Evolutionary conservation across 2,329 filamentous ascomycete genomes (phyloP).

Genomic region (Aspergillus sp.): DNA sequence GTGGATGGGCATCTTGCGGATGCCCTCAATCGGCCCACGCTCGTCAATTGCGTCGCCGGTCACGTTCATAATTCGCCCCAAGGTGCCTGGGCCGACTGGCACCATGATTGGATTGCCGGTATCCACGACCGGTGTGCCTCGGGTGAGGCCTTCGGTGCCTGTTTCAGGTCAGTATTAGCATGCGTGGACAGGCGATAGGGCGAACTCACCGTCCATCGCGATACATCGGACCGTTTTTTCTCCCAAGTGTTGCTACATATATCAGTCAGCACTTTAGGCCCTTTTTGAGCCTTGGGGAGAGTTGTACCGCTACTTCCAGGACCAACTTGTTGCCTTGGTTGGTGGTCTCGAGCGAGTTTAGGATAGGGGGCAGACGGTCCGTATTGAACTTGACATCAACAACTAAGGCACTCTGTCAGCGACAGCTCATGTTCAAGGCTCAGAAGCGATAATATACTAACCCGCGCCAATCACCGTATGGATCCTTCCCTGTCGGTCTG

Average conservation of each 20-base stretch:
- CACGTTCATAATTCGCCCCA: conserved; percentile 99
- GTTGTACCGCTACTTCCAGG: not conserved
- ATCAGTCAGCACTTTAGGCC: not conserved
- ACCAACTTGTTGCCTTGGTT: not conserved
- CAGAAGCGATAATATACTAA: not conserved
- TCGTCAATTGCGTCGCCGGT: conserved; percentile 99
- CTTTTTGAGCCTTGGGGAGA: not conserved
- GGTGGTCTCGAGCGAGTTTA: not conserved
- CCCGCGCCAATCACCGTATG: not conserved
- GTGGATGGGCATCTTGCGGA: conserved; percentile 88
- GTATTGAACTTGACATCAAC: not conserved
- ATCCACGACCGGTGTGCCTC: conserved; percentile 79
- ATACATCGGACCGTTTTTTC: not conserved
- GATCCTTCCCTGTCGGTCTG: not conserved
- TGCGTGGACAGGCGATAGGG: not conserved
- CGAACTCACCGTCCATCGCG: not conserved
- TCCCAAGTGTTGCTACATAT: not conserved
- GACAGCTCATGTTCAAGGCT: not conserved
- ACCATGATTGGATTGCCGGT: conserved; percentile 95
- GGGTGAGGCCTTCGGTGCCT: conserved; percentile 99
- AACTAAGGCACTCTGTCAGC: not conserved
- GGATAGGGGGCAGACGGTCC: not conserved
- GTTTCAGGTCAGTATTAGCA: no score
- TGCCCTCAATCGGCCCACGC: conserved; percentile 94
- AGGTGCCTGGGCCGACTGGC: conserved; percentile 86